Conservation (phyloP, 495 filamentous ascomycete species). For the Neurospora hispaniola region DNA sequence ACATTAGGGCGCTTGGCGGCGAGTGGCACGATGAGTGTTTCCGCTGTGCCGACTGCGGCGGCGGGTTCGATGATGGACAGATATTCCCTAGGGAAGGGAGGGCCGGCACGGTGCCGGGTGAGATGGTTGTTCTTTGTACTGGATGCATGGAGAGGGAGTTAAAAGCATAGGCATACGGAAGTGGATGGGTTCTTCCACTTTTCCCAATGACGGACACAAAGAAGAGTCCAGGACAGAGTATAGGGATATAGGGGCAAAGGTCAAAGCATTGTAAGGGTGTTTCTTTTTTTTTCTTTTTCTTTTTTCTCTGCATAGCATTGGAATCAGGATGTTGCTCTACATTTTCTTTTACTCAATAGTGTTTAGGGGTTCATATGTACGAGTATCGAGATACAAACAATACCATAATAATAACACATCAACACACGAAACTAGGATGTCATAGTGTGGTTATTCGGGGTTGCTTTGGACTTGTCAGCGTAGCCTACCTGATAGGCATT, state of each 20-base stretch:
- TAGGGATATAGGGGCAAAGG: not conserved
- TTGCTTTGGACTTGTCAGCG: not conserved
- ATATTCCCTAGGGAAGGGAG: conserved; percentile 38
- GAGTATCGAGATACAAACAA: not conserved
- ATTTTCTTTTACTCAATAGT: not conserved
- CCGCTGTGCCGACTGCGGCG: conserved; percentile 50
- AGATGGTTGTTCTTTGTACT: conserved; percentile 39
- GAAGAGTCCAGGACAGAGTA: not conserved
- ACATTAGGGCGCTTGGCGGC: conserved; percentile 73
- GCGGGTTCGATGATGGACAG: conserved; percentile 44
- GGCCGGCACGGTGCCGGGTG: conserved; percentile 22
- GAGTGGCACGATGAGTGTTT: conserved; percentile 97
- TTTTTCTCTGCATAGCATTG: not conserved
- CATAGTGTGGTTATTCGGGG: not conserved
- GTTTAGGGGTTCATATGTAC: not conserved
- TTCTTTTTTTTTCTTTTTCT: not conserved
- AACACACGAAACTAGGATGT: not conserved
- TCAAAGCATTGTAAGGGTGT: not conserved
- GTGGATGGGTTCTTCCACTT: not conserved
- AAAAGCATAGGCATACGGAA: conserved; percentile 28
- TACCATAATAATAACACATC: not conserved
- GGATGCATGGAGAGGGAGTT: conserved; percentile 38
- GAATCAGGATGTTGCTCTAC: not conserved
- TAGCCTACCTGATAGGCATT: not conserved
- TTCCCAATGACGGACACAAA: not conserved